Conservation (phyloP, 139 green algal species). For the Chlorella ohadii region DNA sequence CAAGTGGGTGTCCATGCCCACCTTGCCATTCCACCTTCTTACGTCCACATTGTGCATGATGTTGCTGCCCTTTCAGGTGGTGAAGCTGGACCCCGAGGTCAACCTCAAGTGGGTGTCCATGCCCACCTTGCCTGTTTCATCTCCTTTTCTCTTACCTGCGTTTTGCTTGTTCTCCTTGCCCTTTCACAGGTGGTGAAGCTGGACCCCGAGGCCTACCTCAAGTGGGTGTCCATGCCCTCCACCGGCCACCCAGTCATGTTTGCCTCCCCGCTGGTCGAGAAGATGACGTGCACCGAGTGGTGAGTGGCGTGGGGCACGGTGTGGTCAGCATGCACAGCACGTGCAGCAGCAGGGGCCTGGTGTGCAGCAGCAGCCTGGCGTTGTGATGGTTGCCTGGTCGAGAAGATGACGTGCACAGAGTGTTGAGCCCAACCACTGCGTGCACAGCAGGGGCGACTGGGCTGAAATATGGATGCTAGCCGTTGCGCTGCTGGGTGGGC, state of each 20-base stretch:
- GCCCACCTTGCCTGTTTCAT: no score
- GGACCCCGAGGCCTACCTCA: slow-evolving; percentile 6
- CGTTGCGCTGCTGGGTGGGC: no score
- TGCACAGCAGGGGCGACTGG: no score
- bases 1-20: slow-evolving; percentile 3
- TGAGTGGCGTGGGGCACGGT: no score
- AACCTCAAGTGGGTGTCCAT: slow-evolving; percentile 25
- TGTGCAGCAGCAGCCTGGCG: no score
- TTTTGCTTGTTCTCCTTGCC: not conserved
- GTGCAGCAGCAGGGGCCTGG: no score
- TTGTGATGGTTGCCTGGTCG: slow-evolving; percentile 24
- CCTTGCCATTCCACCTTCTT: not conserved
- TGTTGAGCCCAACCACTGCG: no score
- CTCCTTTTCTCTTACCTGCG: no score
- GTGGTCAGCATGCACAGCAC: no score
- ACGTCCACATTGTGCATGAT: no score
- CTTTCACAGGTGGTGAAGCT: slow-evolving; percentile 21
- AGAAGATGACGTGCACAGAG: slow-evolving; percentile 25
- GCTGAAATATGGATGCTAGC: no score
- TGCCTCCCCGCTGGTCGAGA: not conserved
- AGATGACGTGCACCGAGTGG: slow-evolving; percentile 28
- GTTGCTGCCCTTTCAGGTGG: not conserved
- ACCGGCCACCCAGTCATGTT: slow-evolving; percentile 39
- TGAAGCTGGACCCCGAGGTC: slow-evolving; percentile 7
- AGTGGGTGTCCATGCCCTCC: slow-evolving; percentile 29